Evolutionary conservation across 768 basidiomycete species (phyloP).

Genomic region (Heimioporus sp.): DNA sequence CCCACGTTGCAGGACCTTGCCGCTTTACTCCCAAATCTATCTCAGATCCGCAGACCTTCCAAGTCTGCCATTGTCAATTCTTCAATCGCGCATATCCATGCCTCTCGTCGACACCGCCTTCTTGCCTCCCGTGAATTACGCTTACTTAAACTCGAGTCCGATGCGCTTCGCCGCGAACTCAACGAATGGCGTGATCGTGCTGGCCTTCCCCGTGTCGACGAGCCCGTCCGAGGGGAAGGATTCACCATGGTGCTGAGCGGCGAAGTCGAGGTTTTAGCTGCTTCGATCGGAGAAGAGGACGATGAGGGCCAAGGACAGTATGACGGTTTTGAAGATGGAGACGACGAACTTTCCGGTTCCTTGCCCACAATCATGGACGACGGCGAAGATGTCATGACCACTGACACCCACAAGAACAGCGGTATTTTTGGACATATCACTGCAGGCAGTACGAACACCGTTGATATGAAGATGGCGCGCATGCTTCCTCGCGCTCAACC

Average conservation of each 20-base stretch:
- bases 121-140: slow-evolving; percentile 84
- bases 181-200: slow-evolving; percentile 90
- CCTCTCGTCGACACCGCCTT: slow-evolving; percentile 76
- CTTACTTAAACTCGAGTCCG: slow-evolving; percentile 73
- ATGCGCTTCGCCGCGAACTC: slow-evolving; percentile 84
- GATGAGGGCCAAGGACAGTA: slow-evolving; percentile 42
- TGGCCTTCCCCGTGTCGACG: slow-evolving; percentile 67
- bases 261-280: slow-evolving; percentile 63
- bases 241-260: slow-evolving; percentile 69
- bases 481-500: slow-evolving; percentile 23
- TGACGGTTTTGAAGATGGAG: slow-evolving; percentile 40
- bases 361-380: slow-evolving; percentile 28
- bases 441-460: slow-evolving; percentile 32
- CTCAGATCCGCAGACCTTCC: slow-evolving; percentile 88
- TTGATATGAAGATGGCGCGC: slow-evolving; percentile 24
- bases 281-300: slow-evolving; percentile 55
- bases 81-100: slow-evolving; percentile 85
- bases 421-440: slow-evolving; percentile 29
- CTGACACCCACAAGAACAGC: slow-evolving; percentile 31
- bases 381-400: slow-evolving; percentile 28
- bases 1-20: slow-evolving; percentile 70
- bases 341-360: slow-evolving; percentile 36
- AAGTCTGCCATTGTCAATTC: slow-evolving; percentile 98
- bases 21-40: slow-evolving; percentile 85
- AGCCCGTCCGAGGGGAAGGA: slow-evolving; percentile 68